Evolutionary conservation across 2,329 filamentous ascomycete species (phyloP), one percentile per base, ranked within the genome.

Genomic region (Zymoseptoria pseudotritici): DNA sequence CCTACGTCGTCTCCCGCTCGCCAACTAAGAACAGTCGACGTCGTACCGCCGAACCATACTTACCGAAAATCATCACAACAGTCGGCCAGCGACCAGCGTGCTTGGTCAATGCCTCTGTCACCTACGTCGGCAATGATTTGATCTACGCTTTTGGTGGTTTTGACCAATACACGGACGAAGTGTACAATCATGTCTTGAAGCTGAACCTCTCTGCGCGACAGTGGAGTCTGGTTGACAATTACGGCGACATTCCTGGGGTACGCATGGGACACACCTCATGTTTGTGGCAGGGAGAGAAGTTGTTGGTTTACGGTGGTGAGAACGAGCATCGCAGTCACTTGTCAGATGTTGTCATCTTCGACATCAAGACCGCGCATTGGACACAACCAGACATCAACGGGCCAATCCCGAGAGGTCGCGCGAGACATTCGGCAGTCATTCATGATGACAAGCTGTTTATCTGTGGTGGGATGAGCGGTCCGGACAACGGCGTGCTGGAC

Each of bases 111-210:
- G 93, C 94, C 57, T 97, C 93, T 0, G 92, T 97, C 61, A 97
- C 93, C 13, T 97, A 96, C 74, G 96, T 94, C 71, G 92, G 92
- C 61, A 94, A 96, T 77, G 94, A 97, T 73, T 87, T 94, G 75
- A 97, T 99, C 69, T 97, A 95, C 76, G 94, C 93, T 10, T 99
- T 99, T 79, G 94, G 94, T 51, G 94, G 94, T 19, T 99, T 99
- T 71, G 94, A 99, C 72, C 93, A 97, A 75, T 97, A 96, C 73
- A 99, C 94, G 0, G 94, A 99, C 74, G 94, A 99, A 79, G 87
- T 99, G 19, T 99, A 99, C 77, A 99, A 99, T 72, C 94, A 99
- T 77, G 94, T 99, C 50, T 80, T 99, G 64, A 87, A 86, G 69
- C 79, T 99, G 56, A 92, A 99, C 73, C 82, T 99, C 64, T 82